Base-by-base conservation (phyloP, 2,329 filamentous ascomycete genomes). In the Fusarium udum region DNA sequence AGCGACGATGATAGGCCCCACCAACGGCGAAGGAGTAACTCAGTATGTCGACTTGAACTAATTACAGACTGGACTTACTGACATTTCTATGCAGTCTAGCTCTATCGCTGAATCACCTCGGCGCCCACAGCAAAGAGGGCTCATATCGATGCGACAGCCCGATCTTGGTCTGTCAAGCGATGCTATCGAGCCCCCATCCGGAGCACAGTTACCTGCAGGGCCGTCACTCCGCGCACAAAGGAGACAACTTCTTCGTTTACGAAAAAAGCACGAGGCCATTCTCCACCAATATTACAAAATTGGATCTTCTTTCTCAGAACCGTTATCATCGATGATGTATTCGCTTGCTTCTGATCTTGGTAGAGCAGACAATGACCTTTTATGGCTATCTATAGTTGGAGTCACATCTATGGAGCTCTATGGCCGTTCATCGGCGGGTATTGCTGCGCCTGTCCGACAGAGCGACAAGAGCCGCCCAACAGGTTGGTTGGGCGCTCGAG, bases 371-470 rank as follows among this genome's bases (percentile, higher is more conserved):
- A 99, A 98, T 78, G 95, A 99, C 78, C 87, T 98, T 28, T 87
- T 99, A 20, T 99, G 96, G 96, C 88, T 97, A 66, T 91, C 95
- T 11, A 97, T 98, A 78, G 94, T 99, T 32, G 96, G 96, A 11
- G 94, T 97, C 40, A 95, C 93, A n/a, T 97, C 95, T 22, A 92
- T 97, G 83, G 95, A 98, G 80, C 88, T 98, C 2, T 97, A 96
- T 74, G 95, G 95, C 22, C 91, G 94, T 63, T 95, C 94, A 26
- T 94, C 93, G 49, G 92, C 93, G 18, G 94, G 94, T 31, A 87
- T 96, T 36, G 92, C 93, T 24, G 87, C 90, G 4, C 85, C 88
- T 2, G 84, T 88, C 20, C 85, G 87, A 43, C 82, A 82, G 70
- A 91, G 83, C 73, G 91, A 88, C 80, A 86, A 82, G 68, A 90